These are phyloP conservation scores for Saccharomyces pastorianus DNA, from an alignment of 1,139 yeast genomes.

Conservation along the genomic window DNA sequence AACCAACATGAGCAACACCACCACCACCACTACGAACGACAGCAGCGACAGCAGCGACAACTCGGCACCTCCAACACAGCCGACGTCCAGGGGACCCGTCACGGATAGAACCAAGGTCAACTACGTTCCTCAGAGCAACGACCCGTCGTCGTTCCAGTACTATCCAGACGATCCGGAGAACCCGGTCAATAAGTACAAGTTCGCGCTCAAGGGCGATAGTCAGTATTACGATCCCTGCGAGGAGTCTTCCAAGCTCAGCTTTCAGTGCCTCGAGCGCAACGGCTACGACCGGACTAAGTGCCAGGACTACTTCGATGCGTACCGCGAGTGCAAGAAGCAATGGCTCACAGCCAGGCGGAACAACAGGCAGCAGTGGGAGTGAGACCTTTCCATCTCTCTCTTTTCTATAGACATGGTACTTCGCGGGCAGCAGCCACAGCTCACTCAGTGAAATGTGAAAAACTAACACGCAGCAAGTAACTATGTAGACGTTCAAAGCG, in stretches of 20 bases:
- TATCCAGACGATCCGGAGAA: constrained; percentile 67
- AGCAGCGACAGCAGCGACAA: neutral
- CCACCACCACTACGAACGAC: neutral
- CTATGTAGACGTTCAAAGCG: neutral
- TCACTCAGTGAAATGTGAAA: neutral
- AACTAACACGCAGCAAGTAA: neutral
- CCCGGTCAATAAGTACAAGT: constrained; percentile 30
- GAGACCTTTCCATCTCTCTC: neutral
- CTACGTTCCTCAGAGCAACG: constrained; percentile 18
- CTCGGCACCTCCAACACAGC: neutral
- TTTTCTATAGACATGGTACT: neutral
- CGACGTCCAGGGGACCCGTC: constrained; percentile 2
- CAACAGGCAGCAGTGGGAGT: constrained; percentile 30
- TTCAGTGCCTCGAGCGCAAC: constrained; percentile 68
- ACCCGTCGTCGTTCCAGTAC: constrained; percentile 38
- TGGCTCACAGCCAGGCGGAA: constrained; percentile 44
- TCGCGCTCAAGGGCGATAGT: constrained; percentile 58
- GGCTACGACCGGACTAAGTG: constrained; percentile 72
- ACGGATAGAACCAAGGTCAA: constrained; percentile 20
- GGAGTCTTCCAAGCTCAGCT: constrained; percentile 78
- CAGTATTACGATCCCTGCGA: constrained; percentile 90
- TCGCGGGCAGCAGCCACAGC: neutral
- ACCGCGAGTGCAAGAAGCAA: constrained; percentile 82
- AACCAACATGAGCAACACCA: neutral
- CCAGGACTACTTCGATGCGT: constrained; percentile 82